Evolutionary conservation across 108 stramenopile species (phyloP), one percentile per base, ranked within the genome.

Genomic region (Schizochytrium sp.): DNA sequence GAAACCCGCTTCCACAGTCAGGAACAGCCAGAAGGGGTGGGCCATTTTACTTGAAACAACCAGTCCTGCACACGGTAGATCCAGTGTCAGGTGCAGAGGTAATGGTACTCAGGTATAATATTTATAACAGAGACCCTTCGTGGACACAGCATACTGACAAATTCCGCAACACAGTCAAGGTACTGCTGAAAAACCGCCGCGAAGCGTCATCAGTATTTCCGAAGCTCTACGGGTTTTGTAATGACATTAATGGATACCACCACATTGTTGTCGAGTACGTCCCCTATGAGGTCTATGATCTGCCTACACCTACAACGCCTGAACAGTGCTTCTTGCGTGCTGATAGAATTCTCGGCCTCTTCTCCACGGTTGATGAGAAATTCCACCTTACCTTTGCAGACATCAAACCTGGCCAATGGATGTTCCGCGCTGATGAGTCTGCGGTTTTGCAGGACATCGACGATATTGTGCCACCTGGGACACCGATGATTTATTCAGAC

Each of bases 111-210:
- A 17, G 53, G 1, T 83, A 83, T 40, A 83, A 83, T 83, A 83
- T 83, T 42, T 83, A 83, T 53, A 83, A 83, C 28, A 83, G 28
- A 53, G 40, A 40, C 40, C 76, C 76, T 10, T 55, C 47, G 28
- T 83, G 76, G 76, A 83, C 76, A 53, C 76, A 83, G 47, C 76
- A 83, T 53, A 83, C 76, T 47, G 76, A 83, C 53, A 83, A 83
- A 55, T 83, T 83, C 47, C 47, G 50, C 76, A 83, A 83, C 47
- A 83, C 76, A 0, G 47, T 83, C 76, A 83, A 83, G 53, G 76
- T 83, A 12, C 76, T 83, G 7, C 10, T 83, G 15, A 44, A 44
- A 44, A 69, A 69, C 64, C 47, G 53, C 15, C 47, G 76, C 15
- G 40, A 38, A 5, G 45, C 15, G 1, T n/a, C 38, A 17, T 55